Evolutionary conservation across 805 yeast species (phyloP).

Genomic region (Metschnikowia kunwiensis): DNA sequence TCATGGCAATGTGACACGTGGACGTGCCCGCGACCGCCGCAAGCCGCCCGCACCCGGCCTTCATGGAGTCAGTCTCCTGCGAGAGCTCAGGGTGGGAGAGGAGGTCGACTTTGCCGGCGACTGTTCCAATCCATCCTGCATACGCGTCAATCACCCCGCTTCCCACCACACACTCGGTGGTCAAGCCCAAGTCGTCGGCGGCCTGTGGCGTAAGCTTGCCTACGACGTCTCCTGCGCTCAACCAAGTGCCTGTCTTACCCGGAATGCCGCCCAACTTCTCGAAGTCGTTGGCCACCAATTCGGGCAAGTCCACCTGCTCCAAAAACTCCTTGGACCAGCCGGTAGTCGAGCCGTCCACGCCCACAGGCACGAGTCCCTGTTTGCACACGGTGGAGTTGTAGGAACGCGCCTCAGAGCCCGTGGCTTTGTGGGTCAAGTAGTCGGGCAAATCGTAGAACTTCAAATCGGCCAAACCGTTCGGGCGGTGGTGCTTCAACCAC

Average conservation of each 20-base stretch:
- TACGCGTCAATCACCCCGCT: conserved; percentile 97
- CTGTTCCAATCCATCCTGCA: conserved; percentile 99
- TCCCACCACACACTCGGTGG: conserved; percentile 79
- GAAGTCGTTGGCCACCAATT: conserved; percentile 73
- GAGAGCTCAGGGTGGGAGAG: conserved; percentile 47
- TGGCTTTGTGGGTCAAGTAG: conserved; percentile 85
- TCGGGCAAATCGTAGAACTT: conserved; percentile 93
- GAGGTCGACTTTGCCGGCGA: conserved; percentile 81
- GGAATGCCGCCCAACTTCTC: conserved; percentile 81
- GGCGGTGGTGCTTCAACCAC: conserved; percentile 88
- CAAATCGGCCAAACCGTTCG: conserved; percentile 54
- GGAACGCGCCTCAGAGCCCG: conserved; percentile 82
- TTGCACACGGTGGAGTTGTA: conserved; percentile 91
- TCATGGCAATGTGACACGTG: conserved; percentile 90
- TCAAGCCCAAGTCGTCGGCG: conserved; percentile 81
- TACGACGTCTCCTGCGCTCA: conserved; percentile 86
- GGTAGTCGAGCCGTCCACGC: conserved; percentile 77
- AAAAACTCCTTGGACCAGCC: conserved; percentile 92
- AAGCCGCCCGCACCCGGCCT: conserved; percentile 72
- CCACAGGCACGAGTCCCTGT: conserved; percentile 90
- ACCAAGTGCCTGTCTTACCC: conserved; percentile 64
- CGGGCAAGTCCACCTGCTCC: conserved; percentile 63
- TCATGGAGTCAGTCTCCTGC: conserved; percentile 46
- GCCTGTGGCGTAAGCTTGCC: conserved; percentile 66
- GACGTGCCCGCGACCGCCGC: conserved; percentile 99